Base-by-base conservation (phyloP, 2,329 filamentous ascomycete genomes). In the Aspergillus sergii region DNA sequence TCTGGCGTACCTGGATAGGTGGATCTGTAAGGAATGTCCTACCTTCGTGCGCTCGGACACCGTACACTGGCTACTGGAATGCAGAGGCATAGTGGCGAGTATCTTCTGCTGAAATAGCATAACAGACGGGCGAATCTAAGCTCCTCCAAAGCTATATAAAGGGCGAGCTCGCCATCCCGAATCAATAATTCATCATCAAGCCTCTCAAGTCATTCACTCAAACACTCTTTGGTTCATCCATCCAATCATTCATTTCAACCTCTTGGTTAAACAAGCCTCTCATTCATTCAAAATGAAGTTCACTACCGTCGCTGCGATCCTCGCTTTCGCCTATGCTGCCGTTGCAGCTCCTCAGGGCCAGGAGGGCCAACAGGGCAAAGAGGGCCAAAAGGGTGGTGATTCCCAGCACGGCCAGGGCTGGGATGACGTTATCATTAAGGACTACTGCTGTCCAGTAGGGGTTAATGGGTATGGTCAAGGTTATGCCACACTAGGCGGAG, bases 401-500 rank as follows among this genome's bases (percentile, higher is more conserved):
- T n/a, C n/a, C 6, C 23, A 26, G 23, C 23, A 26, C 4, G 23
- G 10, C 30, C 8, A 32, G 2, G 30, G 30, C 10, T 9, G 8
- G 11, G 30, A 11, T 10, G 2, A 32, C 2, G 2, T 1, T 1
- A 10, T 3, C 1, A 10, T 32, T 10, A 10, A 32, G 30, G 9
- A 10, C 30, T 32, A 10, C 30, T 32, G 30, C 30, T 32, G 30
- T 32, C 23, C 23, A 26, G 23, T 26, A 4, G 23, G 23, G 23
- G 23, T 26, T 26, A 26, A 26, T 26, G 23, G 23, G 3, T 26
- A 26, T 26, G 23, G 23, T 26, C 23, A 26, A 4, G 23, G 23
- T 26, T 26, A 26, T 26, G 23, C 23, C 23, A 26, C 3, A 26
- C 23, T 26, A 26, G 23, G 23, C 23, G 23, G 3, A 26, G 23